Conservation (phyloP, 768 basidiomycete genomes). For the Amanita brunnescens region DNA sequence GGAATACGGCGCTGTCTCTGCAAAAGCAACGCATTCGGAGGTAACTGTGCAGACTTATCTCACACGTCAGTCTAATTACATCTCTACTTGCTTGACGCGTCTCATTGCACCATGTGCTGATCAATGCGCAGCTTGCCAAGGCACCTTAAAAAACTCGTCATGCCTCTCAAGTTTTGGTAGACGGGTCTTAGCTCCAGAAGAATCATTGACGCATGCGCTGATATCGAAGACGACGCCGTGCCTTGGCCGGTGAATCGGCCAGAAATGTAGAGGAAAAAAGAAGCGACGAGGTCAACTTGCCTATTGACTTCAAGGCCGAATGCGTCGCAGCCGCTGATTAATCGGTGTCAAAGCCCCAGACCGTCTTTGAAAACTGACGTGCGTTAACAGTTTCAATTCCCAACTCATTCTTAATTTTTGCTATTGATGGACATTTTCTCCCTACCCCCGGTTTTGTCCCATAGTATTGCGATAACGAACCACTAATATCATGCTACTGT, state of each 20-base stretch:
- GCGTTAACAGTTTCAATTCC: not conserved
- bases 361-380: not conserved
- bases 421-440: not conserved
- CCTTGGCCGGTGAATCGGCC: not conserved
- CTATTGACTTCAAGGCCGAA: not conserved
- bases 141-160: not conserved
- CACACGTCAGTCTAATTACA: not conserved
- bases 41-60: not conserved
- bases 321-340: not conserved
- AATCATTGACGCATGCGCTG: not conserved
- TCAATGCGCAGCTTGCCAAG: not conserved
- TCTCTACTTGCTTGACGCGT: not conserved
- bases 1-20: not conserved
- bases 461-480: slow-evolving; percentile 2
- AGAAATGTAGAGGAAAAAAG: not conserved
- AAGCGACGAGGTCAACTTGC: not conserved
- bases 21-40: not conserved
- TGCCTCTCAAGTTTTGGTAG: not conserved
- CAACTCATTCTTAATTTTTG: not conserved
- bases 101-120: not conserved
- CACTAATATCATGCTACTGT: not conserved
- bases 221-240: not conserved
- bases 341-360: not conserved
- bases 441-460: slow-evolving; percentile 1
- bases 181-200: not conserved